A percentile compares a stretch with the other conserved stretches of the same genome.
These are phyloP conservation scores for Panaeolus cyanescens DNA, from an alignment of 768 basidiomycete genomes.

Conservation along the genomic window DNA sequence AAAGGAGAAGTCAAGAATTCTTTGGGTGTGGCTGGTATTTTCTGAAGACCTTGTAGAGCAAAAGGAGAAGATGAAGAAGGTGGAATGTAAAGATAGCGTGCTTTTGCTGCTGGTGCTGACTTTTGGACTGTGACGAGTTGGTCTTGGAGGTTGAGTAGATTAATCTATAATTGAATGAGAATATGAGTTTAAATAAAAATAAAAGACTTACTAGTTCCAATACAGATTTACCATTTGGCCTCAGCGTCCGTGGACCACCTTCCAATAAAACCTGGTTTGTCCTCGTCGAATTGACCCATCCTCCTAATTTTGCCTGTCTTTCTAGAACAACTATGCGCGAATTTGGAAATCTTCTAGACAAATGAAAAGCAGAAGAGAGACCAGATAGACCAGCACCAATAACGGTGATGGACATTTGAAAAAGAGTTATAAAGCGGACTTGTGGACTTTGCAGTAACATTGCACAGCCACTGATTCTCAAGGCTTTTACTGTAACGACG, in stretches of 20 bases:
- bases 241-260: slow-evolving; percentile 82
- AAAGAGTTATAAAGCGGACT: not conserved
- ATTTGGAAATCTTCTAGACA: slow-evolving; percentile 63
- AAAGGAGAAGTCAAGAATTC: slow-evolving; percentile 42
- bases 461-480: not conserved
- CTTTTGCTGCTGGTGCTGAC: slow-evolving; percentile 70
- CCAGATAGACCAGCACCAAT: slow-evolving; percentile 85
- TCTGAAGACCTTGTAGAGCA: slow-evolving; percentile 50
- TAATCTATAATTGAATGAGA: slow-evolving; percentile 50
- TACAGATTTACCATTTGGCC: slow-evolving; percentile 73
- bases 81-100: slow-evolving; percentile 67
- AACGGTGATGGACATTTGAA: slow-evolving; percentile 51
- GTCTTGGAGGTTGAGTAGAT: slow-evolving; percentile 65
- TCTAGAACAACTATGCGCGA: slow-evolving; percentile 72
- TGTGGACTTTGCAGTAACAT: not conserved
- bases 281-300: slow-evolving; percentile 73
- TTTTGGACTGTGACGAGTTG: slow-evolving; percentile 68
- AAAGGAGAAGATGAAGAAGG: slow-evolving; percentile 14
- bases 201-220: slow-evolving; percentile 71
- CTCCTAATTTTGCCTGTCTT: slow-evolving; percentile 64
- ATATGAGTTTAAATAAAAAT: not conserved
- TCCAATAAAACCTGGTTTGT: slow-evolving; percentile 62
- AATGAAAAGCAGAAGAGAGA: slow-evolving; percentile 78
- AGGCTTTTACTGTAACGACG: not conserved
- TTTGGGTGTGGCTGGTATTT: slow-evolving; percentile 43